Conservation (phyloP, 106 monocot genomes). For the Alisma plantagoaquatica region DNA sequence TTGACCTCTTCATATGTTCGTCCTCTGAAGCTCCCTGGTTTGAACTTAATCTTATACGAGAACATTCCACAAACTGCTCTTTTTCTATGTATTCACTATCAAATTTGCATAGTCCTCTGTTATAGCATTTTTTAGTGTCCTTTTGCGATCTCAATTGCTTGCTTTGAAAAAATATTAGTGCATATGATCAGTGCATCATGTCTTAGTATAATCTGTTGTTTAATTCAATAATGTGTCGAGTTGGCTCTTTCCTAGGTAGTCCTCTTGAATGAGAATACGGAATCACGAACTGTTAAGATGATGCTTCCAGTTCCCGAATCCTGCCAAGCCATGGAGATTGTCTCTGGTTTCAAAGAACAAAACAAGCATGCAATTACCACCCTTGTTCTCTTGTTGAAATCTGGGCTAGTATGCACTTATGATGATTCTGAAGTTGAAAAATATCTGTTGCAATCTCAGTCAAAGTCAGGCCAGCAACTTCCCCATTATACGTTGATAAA, state of each 20-base stretch:
- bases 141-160: too few species aligned
- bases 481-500: conserved; percentile 38
- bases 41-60: too few species aligned
- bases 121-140: too few species aligned
- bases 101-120: too few species aligned
- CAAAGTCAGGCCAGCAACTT: conserved; percentile 37
- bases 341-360: conserved; percentile 35
- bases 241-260: conserved; percentile 61
- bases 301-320: conserved; percentile 69
- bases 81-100: too few species aligned
- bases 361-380: conserved; percentile 44
- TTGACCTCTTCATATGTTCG: too few species aligned
- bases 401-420: conserved; percentile 51
- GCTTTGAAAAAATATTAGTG: too few species aligned
- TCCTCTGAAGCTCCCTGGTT: too few species aligned
- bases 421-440: conserved; percentile 71
- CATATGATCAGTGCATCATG: too few species aligned
- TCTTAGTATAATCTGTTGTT: too few species aligned
- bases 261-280: conserved; percentile 61
- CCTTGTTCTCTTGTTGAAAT: conserved; percentile 66
- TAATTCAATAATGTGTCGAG: too few species aligned
- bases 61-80: too few species aligned
- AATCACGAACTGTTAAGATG: conserved; percentile 68
- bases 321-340: conserved; percentile 53
- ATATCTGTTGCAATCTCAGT: conserved; percentile 45